Base-by-base conservation (phyloP, 1,139 yeast species). In the Taphrina flavorubra region DNA sequence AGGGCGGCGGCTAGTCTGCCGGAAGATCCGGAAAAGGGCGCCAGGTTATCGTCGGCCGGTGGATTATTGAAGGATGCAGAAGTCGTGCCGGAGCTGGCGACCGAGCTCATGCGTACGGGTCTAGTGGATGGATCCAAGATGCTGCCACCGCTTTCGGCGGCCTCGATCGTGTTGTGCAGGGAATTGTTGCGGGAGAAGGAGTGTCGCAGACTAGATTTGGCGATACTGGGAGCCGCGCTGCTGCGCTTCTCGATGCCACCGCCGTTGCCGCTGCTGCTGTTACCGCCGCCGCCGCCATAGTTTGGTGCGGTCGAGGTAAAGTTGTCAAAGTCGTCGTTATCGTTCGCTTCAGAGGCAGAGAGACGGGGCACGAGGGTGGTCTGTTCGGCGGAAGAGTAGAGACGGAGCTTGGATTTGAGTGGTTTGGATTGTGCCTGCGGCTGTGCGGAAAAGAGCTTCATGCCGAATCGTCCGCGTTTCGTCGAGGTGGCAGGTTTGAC, bases 261-360 rank as follows among this genome's bases (percentile, higher is more conserved):
- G 31, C 4, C 4, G 31, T 4, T 4, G 31, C 31, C 4, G 31
- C 31, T n/a, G 18, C 44, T 55, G 31, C 4, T 25, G 31, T 4
- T 4, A 4, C 31, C 4, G 31, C 31, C 31, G 4, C 31, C 31
- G 2, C 31, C 31, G 31, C 31, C 31, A 18, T 14, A 53, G 11
- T 31, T 53, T 44, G 58, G 49, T 25, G 61, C 56, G 25, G 62
- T 11, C 49, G 25, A 16, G 49, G 58, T 42, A 51, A 61, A 62
- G 42, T 62, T 55, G 42, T 55, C 59, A 57, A 63, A 57, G 34
- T 66, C 65, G 51, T 68, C 70, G 18, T 68, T 59, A 44, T 67
- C 69, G 18, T 61, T 68, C 8, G 70, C 70, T 47, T 69, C 71
- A 2, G 70, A 55, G 31, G 71, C 71, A 31, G 71, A 69, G 2